A percentile compares a stretch with the other conserved stretches of the same genome.
These are phyloP conservation scores for Starmerella stellata DNA, from an alignment of 805 yeast species.

Conservation along the genomic window DNA sequence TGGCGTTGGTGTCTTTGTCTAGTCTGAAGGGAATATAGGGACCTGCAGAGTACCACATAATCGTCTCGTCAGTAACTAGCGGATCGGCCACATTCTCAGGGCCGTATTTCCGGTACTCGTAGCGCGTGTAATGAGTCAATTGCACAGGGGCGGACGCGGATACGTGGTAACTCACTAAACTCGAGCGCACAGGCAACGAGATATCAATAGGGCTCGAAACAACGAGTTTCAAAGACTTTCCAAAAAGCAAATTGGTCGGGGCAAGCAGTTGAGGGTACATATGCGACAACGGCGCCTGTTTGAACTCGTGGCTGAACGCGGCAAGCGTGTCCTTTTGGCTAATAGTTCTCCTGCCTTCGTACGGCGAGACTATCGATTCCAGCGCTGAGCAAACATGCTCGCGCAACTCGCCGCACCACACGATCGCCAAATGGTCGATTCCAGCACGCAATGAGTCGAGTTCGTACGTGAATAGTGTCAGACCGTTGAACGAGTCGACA, in stretches of 20 bases:
- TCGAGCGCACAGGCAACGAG: slow-evolving; percentile 11
- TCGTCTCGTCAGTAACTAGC: background rate
- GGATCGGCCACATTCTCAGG: slow-evolving; percentile 1
- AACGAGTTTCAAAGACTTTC: background rate
- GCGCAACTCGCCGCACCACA: slow-evolving; percentile 87
- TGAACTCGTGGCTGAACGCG: slow-evolving; percentile 4
- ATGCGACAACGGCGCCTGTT: background rate
- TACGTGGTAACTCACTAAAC: slow-evolving; percentile 13
- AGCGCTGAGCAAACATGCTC: slow-evolving; percentile 40
- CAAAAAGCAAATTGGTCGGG: slow-evolving; percentile 5
- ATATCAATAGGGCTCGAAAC: slow-evolving; percentile 6
- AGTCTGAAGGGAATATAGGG: slow-evolving; percentile 16
- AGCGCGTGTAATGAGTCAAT: slow-evolving; percentile 11
- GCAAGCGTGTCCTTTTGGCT: slow-evolving; percentile 40
- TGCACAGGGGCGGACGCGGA: slow-evolving; percentile 2
- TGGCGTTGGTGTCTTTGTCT: background rate
- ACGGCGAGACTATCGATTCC: slow-evolving; percentile 39
- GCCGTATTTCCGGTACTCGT: slow-evolving; percentile 16
- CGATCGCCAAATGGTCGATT: slow-evolving; percentile 83
- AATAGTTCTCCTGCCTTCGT: slow-evolving; percentile 30
- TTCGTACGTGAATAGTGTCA: slow-evolving; percentile 67
- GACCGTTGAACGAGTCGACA: slow-evolving; percentile 57
- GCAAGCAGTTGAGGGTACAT: background rate
- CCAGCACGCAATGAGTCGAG: slow-evolving; percentile 88
- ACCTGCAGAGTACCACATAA: slow-evolving; percentile 18